phyloP scores from a whole-genome alignment of 2,329 filamentous ascomycete species.

The Arthrobotrys iridis region DNA sequence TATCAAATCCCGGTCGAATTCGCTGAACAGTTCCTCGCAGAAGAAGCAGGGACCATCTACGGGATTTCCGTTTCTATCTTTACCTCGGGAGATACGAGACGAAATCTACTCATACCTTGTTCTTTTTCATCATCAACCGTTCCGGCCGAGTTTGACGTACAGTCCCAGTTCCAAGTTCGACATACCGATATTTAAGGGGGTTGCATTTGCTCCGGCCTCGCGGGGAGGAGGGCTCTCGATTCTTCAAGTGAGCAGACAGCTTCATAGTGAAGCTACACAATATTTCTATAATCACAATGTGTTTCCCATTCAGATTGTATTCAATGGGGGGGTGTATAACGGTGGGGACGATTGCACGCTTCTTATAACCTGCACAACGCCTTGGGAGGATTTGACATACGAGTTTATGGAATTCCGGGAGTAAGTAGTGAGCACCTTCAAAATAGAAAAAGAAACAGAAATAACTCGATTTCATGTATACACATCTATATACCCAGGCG shows the following conservation, averaged over 20 bases:
- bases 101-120: conserved; percentile 46
- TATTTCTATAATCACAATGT: conserved; percentile 29
- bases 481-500: too few relatives aligned
- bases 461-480: too few relatives aligned
- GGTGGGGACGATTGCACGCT: conserved; percentile 11
- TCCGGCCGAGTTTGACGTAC: conserved; percentile 6
- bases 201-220: conserved; percentile 10
- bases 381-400: conserved; percentile 37
- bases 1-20: conserved; percentile 24
- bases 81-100: conserved; percentile 43
- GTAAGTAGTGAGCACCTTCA: conserved; percentile 4
- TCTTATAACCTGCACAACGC: conserved; percentile 24
- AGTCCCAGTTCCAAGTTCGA: neutral
- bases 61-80: conserved; percentile 24
- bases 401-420: conserved; percentile 18
- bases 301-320: conserved; percentile 36
- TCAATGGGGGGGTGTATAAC: conserved; percentile 6
- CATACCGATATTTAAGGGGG: conserved; percentile 17
- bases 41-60: neutral
- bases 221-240: conserved; percentile 17
- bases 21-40: conserved; percentile 11
- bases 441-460: neutral
- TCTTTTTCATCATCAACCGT: conserved; percentile 26
- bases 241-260: conserved; percentile 29
- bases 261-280: conserved; percentile 35